A percentile compares a stretch with the other conserved stretches of the same genome.
Conservation (phyloP, 305 asterid genomes). For the Fraxinus sp. region DNA sequence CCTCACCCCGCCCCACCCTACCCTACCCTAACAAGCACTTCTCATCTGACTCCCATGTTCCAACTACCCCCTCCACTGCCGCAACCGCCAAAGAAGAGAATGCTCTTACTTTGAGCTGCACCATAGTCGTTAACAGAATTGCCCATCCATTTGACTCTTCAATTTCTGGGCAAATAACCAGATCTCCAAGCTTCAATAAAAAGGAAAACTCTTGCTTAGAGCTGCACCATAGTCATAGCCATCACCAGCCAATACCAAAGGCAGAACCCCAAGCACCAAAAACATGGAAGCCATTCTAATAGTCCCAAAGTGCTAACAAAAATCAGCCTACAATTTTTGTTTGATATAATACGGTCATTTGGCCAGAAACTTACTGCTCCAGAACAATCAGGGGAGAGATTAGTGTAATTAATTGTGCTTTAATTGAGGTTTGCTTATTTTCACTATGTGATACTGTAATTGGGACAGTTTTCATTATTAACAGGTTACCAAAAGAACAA, state of each 20-base stretch:
- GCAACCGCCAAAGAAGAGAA: background rate
- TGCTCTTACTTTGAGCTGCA: background rate
- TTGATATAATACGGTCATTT: conserved; percentile 31
- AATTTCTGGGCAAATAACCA: conserved; percentile 72
- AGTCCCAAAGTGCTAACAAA: conserved; percentile 46
- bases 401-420: conserved; percentile 19
- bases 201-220: conserved; percentile 67
- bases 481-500: background rate
- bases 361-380: background rate
- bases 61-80: background rate
- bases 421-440: conserved; percentile 5
- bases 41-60: background rate
- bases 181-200: conserved; percentile 98
- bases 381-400: conserved; percentile 2
- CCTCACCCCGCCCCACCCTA: background rate
- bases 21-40: background rate
- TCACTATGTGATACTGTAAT: background rate
- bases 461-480: background rate
- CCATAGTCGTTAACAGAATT: conserved; percentile 48
- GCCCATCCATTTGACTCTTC: conserved; percentile 86
- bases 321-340: conserved; percentile 31
- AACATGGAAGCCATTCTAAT: conserved; percentile 50
- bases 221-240: conserved; percentile 82
- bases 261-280: conserved; percentile 41
- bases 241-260: conserved; percentile 51